Conservation (phyloP, 2,329 filamentous ascomycete species). For the Xylariaceae sp. region DNA sequence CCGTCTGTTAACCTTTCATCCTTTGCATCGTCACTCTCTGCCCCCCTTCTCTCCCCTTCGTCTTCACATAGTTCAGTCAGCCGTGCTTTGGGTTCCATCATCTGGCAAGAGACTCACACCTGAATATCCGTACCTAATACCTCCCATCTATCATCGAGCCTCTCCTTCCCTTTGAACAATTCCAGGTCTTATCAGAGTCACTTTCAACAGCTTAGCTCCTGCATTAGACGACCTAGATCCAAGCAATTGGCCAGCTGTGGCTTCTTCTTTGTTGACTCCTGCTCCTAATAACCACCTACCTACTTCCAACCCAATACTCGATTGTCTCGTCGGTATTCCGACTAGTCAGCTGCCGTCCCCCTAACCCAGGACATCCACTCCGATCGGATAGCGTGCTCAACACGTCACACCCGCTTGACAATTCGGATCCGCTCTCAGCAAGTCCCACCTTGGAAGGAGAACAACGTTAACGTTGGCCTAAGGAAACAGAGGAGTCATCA, state of each 20-base stretch:
- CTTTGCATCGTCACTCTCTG: constrained; percentile 32
- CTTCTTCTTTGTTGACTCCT: constrained; percentile 24
- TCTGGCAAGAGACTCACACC: constrained; percentile 24
- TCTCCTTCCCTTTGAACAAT: constrained; percentile 26
- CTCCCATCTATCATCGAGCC: constrained; percentile 18
- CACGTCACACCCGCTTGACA: constrained; percentile 30
- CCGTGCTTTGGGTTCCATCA: constrained; percentile 23
- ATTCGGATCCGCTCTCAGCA: constrained; percentile 26
- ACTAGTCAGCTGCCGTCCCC: constrained; percentile 15
- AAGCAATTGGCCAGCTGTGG: constrained; percentile 18
- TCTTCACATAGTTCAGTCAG: constrained; percentile 20
- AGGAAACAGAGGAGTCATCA: constrained; percentile 42
- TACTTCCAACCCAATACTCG: constrained; percentile 13
- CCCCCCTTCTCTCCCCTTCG: constrained; percentile 25
- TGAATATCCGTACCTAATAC: constrained; percentile 25
- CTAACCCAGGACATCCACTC: constrained; percentile 16
- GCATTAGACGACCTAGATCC: constrained; percentile 19
- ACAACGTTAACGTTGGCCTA: constrained; percentile 20
- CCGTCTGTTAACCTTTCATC: constrained; percentile 26
- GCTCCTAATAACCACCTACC: constrained; percentile 21
- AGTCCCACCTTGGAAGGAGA: constrained; percentile 21
- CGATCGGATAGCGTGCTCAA: constrained; percentile 23
- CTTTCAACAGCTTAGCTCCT: constrained; percentile 25
- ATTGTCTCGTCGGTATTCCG: constrained; percentile 9
- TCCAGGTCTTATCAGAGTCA: constrained; percentile 10